These are phyloP conservation scores for Asterophora lycoperdoides DNA, from an alignment of 768 basidiomycete species.

Conservation along the genomic window DNA sequence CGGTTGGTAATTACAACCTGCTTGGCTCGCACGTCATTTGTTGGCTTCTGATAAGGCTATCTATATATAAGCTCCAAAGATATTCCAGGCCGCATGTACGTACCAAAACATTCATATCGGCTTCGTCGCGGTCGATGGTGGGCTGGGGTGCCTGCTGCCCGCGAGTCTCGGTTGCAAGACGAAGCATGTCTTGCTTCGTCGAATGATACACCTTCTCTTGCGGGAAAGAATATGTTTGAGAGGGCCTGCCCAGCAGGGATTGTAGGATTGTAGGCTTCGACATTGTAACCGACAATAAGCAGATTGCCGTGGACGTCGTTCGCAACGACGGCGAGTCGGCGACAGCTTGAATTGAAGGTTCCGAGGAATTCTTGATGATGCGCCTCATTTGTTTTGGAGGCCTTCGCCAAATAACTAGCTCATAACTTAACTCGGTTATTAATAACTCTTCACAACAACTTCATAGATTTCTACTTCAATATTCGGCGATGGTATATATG, in stretches of 20 bases:
- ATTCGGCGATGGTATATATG: too few species aligned
- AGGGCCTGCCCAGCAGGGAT: conserved; percentile 57
- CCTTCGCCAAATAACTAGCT: conserved; percentile 1
- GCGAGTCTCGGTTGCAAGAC: conserved; percentile 39
- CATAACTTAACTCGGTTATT: too few species aligned
- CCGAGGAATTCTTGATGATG: conserved; percentile 8
- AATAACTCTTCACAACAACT: too few species aligned
- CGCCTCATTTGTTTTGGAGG: conserved; percentile 8
- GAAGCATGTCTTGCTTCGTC: conserved; percentile 46
- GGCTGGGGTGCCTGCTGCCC: conserved; percentile 12
- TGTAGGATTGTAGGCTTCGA: conserved; percentile 56
- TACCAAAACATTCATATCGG: conserved; percentile 7
- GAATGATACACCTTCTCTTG: conserved; percentile 46
- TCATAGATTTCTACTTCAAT: too few species aligned
- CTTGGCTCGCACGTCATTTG: conserved; percentile 13
- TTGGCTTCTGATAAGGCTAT: conserved; percentile 8
- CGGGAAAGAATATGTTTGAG: conserved; percentile 54
- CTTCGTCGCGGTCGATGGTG: conserved; percentile 7
- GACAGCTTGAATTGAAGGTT: too few species aligned
- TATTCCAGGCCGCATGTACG: conserved; percentile 1
- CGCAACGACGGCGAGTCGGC: not conserved
- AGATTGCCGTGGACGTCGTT: conserved; percentile 1
- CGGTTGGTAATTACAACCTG: conserved; percentile 10
- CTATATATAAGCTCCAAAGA: conserved; percentile 7
- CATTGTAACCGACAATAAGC: conserved; percentile 28